Conservation (phyloP, 176 grass and related monocot species). For the Avena insularis region DNA sequence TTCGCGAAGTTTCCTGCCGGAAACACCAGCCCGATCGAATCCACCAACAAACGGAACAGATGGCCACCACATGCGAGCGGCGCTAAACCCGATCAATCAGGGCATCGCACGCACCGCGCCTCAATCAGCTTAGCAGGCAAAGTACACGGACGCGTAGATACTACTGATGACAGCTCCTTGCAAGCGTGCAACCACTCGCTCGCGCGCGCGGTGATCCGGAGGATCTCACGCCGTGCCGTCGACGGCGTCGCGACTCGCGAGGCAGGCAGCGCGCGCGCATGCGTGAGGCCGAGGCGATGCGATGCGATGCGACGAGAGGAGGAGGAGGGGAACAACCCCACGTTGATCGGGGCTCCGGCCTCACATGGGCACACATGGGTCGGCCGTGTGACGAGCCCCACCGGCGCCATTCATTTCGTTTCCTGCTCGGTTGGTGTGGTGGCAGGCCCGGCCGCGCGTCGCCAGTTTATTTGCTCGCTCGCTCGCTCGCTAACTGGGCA, state of each 20-base stretch:
- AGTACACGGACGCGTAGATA: not conserved
- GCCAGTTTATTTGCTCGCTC: not conserved
- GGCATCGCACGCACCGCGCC: not conserved
- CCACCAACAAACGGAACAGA: not conserved
- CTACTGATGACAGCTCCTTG: not conserved
- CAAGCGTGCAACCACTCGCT: not conserved
- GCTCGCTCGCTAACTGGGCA: not conserved
- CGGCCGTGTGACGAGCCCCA: not conserved
- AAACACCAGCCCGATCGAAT: not conserved
- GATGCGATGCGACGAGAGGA: too few species aligned
- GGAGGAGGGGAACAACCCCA: not conserved
- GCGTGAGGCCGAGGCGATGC: too few species aligned
- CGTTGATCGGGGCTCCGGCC: constrained; percentile 7
- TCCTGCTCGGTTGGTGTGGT: not conserved
- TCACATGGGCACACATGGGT: constrained; percentile 19
- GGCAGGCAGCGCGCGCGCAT: not conserved
- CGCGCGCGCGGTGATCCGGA: too few species aligned
- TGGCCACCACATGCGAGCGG: not conserved
- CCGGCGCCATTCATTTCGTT: not conserved
- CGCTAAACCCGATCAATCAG: not conserved
- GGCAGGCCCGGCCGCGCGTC: not conserved
- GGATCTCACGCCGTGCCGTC: not conserved
- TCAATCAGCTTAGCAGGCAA: not conserved
- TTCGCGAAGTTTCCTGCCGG: not conserved
- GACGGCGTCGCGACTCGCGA: not conserved